A percentile compares a stretch with the other conserved stretches of the same genome.
Conservation (phyloP, 352 stramenopile species). For the Elongisporangium prolatum region DNA sequence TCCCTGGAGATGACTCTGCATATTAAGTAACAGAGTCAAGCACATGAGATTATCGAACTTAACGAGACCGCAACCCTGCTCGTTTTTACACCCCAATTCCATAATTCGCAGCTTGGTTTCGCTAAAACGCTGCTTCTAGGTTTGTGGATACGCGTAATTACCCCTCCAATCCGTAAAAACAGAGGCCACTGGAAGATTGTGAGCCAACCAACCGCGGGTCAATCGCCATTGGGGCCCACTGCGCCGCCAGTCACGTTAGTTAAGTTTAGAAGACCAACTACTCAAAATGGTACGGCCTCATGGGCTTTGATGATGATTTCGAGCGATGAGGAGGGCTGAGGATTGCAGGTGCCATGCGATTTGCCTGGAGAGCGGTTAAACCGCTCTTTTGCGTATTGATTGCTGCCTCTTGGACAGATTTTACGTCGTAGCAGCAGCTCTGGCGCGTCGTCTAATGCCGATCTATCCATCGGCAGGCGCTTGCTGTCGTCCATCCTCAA, state of each 20-base stretch:
- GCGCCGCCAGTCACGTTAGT: conserved; percentile 54
- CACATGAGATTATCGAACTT: neutral
- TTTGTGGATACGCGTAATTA: conserved; percentile 18
- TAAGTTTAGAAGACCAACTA: conserved; percentile 88
- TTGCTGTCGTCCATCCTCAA: neutral
- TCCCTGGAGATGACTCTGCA: too few relatives aligned
- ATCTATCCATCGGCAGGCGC: neutral
- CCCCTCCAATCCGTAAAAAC: conserved; percentile 2
- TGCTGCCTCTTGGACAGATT: neutral
- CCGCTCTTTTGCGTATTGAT: neutral
- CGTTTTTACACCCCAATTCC: neutral
- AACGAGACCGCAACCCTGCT: neutral
- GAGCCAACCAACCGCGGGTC: conserved; percentile 32
- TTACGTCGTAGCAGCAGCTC: neutral
- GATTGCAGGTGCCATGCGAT: neutral
- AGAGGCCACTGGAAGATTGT: conserved; percentile 14
- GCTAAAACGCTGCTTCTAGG: neutral
- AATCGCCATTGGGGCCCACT: neutral
- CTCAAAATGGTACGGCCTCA: conserved; percentile 68
- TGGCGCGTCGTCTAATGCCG: neutral
- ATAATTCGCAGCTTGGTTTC: neutral
- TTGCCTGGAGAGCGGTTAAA: neutral
- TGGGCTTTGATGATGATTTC: neutral
- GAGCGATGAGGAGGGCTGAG: neutral
- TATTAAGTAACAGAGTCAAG: neutral